Conservation (phyloP, 2,329 filamentous ascomycete genomes). For the Pyrenophora tritici-repentis region DNA sequence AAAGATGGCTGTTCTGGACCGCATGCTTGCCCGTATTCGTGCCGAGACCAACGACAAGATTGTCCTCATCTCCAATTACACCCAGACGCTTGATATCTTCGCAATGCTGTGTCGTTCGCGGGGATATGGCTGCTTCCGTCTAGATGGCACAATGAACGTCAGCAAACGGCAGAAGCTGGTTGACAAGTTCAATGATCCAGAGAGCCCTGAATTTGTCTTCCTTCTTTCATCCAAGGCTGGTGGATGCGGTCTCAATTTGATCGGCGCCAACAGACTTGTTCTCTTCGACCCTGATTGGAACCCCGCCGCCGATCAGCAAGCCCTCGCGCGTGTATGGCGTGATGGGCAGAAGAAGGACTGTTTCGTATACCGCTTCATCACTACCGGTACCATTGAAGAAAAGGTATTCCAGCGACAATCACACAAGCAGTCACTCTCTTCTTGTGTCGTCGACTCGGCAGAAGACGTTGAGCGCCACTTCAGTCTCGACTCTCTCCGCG, state of each 20-base stretch:
- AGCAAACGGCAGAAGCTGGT: slow-evolving; percentile 97
- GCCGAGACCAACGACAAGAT: slow-evolving; percentile 99
- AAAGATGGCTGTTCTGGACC: slow-evolving; percentile 97
- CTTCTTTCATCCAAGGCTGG: slow-evolving; percentile 96
- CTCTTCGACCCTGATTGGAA: slow-evolving; percentile 97
- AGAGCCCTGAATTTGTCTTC: slow-evolving; percentile 89
- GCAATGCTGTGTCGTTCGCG: slow-evolving; percentile 85
- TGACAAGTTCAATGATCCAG: slow-evolving; percentile 94
- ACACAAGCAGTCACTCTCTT: slow-evolving; percentile 96
- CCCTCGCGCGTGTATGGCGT: slow-evolving; percentile 95
- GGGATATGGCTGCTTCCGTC: slow-evolving; percentile 81
- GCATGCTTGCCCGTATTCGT: slow-evolving; percentile 94
- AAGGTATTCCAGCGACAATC: slow-evolving; percentile 99
- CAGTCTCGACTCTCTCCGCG: slow-evolving; percentile 83
- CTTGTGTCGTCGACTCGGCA: slow-evolving; percentile 92
- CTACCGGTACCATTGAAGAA: slow-evolving; percentile 96
- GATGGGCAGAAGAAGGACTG: slow-evolving; percentile 99
- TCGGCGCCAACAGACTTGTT: slow-evolving; percentile 90
- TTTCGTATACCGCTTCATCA: slow-evolving; percentile 99
- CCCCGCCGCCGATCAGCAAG: slow-evolving; percentile 95
- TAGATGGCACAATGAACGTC: slow-evolving; percentile 97
- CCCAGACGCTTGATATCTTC: slow-evolving; percentile 92
- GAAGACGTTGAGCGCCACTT: slow-evolving; percentile 98
- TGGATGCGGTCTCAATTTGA: slow-evolving; percentile 93
- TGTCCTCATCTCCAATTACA: slow-evolving; percentile 98